Conservation (phyloP, 78 protist species). For the Mastigamoeba balamuthi region DNA sequence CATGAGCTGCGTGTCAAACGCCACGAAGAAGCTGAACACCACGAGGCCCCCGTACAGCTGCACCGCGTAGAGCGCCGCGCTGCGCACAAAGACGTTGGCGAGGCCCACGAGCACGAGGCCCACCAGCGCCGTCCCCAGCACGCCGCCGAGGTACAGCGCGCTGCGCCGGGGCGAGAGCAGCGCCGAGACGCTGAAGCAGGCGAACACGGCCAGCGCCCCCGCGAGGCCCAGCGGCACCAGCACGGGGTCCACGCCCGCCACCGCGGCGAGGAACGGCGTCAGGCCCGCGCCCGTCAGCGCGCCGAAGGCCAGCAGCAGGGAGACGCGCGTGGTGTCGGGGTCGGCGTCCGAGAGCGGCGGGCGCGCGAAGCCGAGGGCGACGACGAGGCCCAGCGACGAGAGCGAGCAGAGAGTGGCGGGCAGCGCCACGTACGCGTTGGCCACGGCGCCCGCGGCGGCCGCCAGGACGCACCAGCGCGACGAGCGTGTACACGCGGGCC, state of each 20-base stretch:
- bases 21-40: constrained; percentile 24
- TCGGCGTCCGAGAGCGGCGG: too few species aligned
- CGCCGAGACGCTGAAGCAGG: constrained; percentile 15
- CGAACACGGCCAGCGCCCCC: constrained; percentile 14
- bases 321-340: not conserved
- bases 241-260: not conserved
- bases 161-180: not conserved
- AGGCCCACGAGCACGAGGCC: not conserved
- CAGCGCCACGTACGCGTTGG: too few species aligned
- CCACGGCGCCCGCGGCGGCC: too few species aligned
- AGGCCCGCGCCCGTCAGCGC: constrained; percentile 7
- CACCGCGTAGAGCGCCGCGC: not conserved
- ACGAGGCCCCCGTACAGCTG: constrained; percentile 22
- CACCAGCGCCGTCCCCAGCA: not conserved
- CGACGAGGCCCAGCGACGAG: too few species aligned
- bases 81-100: constrained; percentile 2
- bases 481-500: too few species aligned
- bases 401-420: too few species aligned
- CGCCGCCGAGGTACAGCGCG: constrained; percentile 4
- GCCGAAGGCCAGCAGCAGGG: constrained; percentile 1
- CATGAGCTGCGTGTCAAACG: constrained; percentile 33
- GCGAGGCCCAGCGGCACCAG: constrained; percentile 2
- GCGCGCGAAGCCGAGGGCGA: too few species aligned
- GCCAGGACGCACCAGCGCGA: too few species aligned
- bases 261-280: not conserved